Evolutionary conservation across 148 eudicot genomes (phyloP).

Genomic region (Rhododendron kiyosumense): DNA sequence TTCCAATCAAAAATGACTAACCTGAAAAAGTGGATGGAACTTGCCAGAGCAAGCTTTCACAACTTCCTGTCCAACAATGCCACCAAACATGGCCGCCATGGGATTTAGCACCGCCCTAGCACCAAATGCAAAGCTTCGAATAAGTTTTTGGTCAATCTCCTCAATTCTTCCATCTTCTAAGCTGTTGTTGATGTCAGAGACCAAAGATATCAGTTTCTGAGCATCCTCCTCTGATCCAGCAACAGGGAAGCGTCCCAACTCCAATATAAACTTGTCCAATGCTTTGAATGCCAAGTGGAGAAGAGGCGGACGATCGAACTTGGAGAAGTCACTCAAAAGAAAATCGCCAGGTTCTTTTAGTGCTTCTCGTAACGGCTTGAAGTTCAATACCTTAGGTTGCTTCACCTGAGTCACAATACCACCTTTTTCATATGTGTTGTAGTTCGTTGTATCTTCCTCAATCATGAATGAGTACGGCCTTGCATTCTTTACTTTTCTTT

Average conservation of each 20-base stretch:
- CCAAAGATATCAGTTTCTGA: conserved; percentile 53
- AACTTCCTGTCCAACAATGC: conserved; percentile 90
- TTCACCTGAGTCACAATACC: conserved; percentile 76
- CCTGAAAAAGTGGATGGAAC: conserved; percentile 94
- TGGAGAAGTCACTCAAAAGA: conserved; percentile 66
- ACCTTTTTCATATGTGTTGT: conserved; percentile 49
- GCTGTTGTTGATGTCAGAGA: conserved; percentile 33
- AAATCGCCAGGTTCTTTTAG: conserved; percentile 65
- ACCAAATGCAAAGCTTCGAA: conserved; percentile 76
- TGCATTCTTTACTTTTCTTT: conserved; percentile 50
- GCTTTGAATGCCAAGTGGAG: conserved; percentile 75
- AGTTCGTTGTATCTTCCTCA: conserved; percentile 63
- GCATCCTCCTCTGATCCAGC: conserved; percentile 77
- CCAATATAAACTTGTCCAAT: conserved; percentile 47
- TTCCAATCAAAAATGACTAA: conserved; percentile 10
- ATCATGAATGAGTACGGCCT: conserved; percentile 67
- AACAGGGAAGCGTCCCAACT: conserved; percentile 49
- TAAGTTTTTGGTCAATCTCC: conserved; percentile 57
- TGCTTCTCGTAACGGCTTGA: conserved; percentile 64
- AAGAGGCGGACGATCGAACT: conserved; percentile 62
- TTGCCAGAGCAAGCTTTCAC: conserved; percentile 96
- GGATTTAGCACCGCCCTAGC: conserved; percentile 86
- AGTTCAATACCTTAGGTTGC: conserved; percentile 53
- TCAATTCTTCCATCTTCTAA: conserved; percentile 47
- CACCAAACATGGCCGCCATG: conserved; percentile 98